These are phyloP conservation scores for Boletus sp. DNA, from an alignment of 768 basidiomycete species.

Conservation along the genomic window DNA sequence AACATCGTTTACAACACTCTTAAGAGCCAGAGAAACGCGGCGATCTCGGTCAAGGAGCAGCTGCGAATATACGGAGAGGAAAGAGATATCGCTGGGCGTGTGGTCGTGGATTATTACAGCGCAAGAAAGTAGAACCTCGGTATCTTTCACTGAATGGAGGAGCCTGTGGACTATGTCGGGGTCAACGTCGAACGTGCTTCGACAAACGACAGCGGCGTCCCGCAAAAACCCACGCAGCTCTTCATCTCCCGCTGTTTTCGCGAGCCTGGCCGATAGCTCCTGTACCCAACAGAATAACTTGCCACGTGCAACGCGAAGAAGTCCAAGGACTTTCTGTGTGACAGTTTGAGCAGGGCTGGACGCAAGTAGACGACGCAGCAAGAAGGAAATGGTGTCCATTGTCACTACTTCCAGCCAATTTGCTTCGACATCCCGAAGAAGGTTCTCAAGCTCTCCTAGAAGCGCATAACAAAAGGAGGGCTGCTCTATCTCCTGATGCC, in stretches of 20 bases:
- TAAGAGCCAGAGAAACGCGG: conserved; percentile 28
- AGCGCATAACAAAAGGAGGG: conserved; percentile 35
- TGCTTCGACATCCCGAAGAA: conserved; percentile 33
- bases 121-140: conserved; percentile 21
- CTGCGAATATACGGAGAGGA: conserved; percentile 5
- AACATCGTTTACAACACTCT: conserved; percentile 4
- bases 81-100: conserved; percentile 9
- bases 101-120: conserved; percentile 28
- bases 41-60: conserved; percentile 30
- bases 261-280: conserved; percentile 27
- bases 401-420: conserved; percentile 41
- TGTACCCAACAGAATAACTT: conserved; percentile 37
- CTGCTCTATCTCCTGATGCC: conserved; percentile 36
- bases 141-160: conserved; percentile 21
- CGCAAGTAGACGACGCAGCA: conserved; percentile 37
- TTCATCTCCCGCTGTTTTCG: conserved; percentile 6
- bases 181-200: conserved; percentile 31
- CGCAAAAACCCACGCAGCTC: conserved; percentile 27
- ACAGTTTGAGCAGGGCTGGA: conserved; percentile 16
- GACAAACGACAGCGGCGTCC: conserved; percentile 39
- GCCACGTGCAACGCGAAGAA: conserved; percentile 33
- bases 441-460: conserved; percentile 33
- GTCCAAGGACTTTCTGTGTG: conserved; percentile 14
- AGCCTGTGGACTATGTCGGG: conserved; percentile 1
- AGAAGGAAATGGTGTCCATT: conserved; percentile 31